phyloP scores from a whole-genome alignment of 306 rosid species.

The Corylus avellana region DNA sequence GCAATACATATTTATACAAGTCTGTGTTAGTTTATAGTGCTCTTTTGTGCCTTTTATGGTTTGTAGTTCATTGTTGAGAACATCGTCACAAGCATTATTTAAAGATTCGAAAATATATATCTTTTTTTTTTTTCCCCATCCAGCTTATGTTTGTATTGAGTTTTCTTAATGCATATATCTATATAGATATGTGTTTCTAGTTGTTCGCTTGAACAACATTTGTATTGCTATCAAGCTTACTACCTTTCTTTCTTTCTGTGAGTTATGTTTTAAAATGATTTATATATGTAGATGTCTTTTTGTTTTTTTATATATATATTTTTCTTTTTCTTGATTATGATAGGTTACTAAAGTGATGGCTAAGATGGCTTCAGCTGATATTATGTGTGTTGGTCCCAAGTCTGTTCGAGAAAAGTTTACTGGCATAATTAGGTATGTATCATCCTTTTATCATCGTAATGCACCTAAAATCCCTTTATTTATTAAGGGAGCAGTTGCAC shows the following conservation, averaged over 20 bases:
- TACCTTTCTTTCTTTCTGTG: not conserved
- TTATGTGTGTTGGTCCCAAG: conserved; percentile 83
- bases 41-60: too few species aligned
- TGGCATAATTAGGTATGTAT: conserved; percentile 67
- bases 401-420: conserved; percentile 78
- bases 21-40: too few species aligned
- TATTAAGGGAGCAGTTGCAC: not conserved
- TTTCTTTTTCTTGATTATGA: not conserved
- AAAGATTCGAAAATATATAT: too few species aligned
- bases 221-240: not conserved
- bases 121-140: not conserved
- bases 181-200: not conserved
- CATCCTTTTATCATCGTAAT: not conserved
- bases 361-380: conserved; percentile 71
- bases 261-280: not conserved
- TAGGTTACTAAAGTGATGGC: conserved; percentile 88
- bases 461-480: not conserved
- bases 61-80: too few species aligned
- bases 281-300: not conserved
- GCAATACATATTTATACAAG: too few species aligned
- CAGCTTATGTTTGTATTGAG: not conserved
- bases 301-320: not conserved
- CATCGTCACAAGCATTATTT: too few species aligned
- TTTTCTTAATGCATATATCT: too few species aligned
- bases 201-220: not conserved